phyloP scores from a whole-genome alignment of 441 rosid species.

The Populus tomentosa region DNA sequence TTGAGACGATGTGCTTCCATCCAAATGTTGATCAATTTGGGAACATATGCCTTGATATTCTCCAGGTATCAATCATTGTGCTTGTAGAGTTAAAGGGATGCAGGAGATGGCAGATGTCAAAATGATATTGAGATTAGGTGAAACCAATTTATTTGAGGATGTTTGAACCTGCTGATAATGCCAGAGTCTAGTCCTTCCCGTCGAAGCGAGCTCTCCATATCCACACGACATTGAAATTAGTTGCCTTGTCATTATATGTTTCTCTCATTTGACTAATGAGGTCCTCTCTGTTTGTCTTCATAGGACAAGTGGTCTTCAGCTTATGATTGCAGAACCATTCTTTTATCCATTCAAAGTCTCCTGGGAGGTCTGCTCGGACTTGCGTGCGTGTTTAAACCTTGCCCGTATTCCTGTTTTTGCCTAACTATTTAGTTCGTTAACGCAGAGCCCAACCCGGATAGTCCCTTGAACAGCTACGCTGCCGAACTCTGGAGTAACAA shows the following conservation, averaged over 20 bases:
- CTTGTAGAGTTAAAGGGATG: not conserved
- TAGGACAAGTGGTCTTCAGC: conserved; percentile 81
- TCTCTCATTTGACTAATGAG: not conserved
- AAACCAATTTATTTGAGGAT: not conserved
- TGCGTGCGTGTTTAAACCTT: not conserved
- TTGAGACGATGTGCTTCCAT: conserved; percentile 62
- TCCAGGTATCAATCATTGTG: conserved; percentile 41
- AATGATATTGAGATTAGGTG: not conserved
- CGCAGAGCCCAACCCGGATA: conserved; percentile 54
- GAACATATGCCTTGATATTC: conserved; percentile 69
- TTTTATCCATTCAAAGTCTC: conserved; percentile 60
- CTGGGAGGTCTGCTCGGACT: conserved; percentile 43
- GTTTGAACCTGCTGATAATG: not conserved
- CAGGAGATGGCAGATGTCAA: not conserved
- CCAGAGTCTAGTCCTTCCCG: not conserved
- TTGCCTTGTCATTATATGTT: not conserved
- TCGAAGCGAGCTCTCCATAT: not conserved
- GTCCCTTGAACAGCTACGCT: conserved; percentile 53
- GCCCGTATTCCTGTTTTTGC: not conserved
- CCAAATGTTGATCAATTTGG: conserved; percentile 69
- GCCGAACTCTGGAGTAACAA: conserved; percentile 38
- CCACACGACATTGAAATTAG: not conserved
- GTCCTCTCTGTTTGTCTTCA: not conserved
- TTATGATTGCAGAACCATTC: conserved; percentile 61
- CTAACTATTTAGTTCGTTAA: not conserved